Base-by-base conservation (phyloP, 768 basidiomycete species). In the Solioccasus polychromus region DNA sequence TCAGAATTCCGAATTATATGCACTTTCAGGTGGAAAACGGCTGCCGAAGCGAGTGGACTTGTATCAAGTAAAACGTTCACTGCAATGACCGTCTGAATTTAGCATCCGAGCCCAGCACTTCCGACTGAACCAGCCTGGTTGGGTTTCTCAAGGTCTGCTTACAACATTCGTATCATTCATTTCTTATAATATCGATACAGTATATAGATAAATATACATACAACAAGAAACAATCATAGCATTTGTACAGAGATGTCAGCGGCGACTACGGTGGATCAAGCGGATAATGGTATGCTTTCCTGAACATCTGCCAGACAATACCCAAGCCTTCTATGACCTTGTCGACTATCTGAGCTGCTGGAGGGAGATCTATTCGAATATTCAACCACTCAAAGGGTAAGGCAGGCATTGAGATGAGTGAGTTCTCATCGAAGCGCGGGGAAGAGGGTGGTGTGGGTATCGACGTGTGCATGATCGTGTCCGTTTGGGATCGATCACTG, bases 271-370 rank as follows among this genome's bases (percentile, higher is more conserved):
- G 67, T 19, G 65, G 65, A 47, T 67, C 67, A 12, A 67, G 54
- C 28, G 65, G 65, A 45, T 67, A 67, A 49, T 67, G 65, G 29
- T 67, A 67, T 24, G 37, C 61, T 51, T 52, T 67, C 47, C 63
- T 56, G 25, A 61, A 53, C 26, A 60, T 39, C 35, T 67, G 48
- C 65, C 65, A 67, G 35, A 69, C 57, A 4, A 55, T 14, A 32
- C 51, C 52, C 39, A 67, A 34, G 18, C 66, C 57, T 22, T 29
- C 57, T 8, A 69, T 19, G 35, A 68, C 51, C 22, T 4, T 55
- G n/a, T 69, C 59, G 23, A 54, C 53, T 39, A 47, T 20, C 30
- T 44, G 53, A 34, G 59, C 65, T 18, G 45, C 39, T 2, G 63
- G 63, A 5, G 57, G 44, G 22, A 69, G 15, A 24, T 67, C 54